Evolutionary conservation across 495 filamentous ascomycete species (phyloP).

Genomic region (Aspergillus saccharolyticus): DNA sequence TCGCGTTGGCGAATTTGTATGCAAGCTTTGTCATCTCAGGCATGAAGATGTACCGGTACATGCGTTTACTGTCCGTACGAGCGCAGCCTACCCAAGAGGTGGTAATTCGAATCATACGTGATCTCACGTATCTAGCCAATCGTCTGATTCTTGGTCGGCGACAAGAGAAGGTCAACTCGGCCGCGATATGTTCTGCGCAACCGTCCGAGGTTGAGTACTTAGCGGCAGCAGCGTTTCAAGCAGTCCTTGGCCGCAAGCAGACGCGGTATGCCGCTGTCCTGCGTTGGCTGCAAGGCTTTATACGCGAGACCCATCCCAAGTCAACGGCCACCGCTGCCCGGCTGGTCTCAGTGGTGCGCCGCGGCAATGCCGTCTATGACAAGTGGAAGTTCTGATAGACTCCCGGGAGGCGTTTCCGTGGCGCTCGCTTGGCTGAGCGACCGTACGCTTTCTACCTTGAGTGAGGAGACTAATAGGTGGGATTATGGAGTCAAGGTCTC

Average conservation of each 20-base stretch:
- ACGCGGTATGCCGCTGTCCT: constrained; percentile 56
- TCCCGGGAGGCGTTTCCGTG: background rate
- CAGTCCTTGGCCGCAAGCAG: constrained; percentile 64
- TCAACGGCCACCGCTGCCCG: constrained; percentile 25
- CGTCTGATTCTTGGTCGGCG: constrained; percentile 58
- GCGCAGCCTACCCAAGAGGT: constrained; percentile 51
- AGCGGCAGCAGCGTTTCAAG: constrained; percentile 58
- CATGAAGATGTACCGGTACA: constrained; percentile 80
- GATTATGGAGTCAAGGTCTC: background rate
- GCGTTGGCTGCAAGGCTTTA: constrained; percentile 54
- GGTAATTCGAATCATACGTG: constrained; percentile 61
- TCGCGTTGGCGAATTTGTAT: constrained; percentile 69
- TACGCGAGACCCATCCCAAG: constrained; percentile 26
- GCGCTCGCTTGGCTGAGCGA: background rate
- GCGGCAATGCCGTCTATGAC: constrained; percentile 33
- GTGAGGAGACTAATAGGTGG: background rate
- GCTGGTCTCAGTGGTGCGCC: constrained; percentile 29
- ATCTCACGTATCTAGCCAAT: constrained; percentile 60
- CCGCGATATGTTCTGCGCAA: constrained; percentile 35
- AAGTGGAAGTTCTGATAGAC: constrained; percentile 36
- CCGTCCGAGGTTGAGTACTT: constrained; percentile 66
- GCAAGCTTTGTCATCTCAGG: constrained; percentile 69
- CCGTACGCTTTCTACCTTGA: background rate
- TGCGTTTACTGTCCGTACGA: constrained; percentile 51
- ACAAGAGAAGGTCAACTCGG: constrained; percentile 25